phyloP scores from a whole-genome alignment of 192 early-diverging fungal genomes.

The Lobosporangium transversale region DNA sequence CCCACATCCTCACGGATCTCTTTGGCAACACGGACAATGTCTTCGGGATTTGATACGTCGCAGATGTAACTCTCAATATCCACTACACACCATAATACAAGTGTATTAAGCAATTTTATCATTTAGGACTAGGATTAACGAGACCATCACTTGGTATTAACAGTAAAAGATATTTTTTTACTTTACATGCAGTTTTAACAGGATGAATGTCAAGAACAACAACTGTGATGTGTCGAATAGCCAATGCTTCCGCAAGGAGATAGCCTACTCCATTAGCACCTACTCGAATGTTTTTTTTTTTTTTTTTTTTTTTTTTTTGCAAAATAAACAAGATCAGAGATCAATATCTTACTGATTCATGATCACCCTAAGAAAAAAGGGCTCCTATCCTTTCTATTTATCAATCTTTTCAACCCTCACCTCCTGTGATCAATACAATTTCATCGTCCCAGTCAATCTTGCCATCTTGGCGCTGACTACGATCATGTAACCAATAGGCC shows the following conservation, averaged over 20 bases:
- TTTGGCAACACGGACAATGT: constrained; percentile 59
- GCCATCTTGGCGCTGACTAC: constrained; percentile 20
- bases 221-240: constrained; percentile 54
- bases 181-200: constrained; percentile 46
- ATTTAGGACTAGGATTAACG: too few species aligned
- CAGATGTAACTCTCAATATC: constrained; percentile 63
- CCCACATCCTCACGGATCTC: constrained; percentile 64
- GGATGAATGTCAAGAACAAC: constrained; percentile 64
- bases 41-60: constrained; percentile 64
- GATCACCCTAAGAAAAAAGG: too few species aligned
- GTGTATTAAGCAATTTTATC: too few species aligned
- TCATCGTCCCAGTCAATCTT: constrained; percentile 65
- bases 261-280: constrained; percentile 70
- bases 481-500: constrained; percentile 18
- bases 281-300: too few species aligned
- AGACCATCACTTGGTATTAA: too few species aligned
- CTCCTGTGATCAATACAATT: constrained; percentile 73
- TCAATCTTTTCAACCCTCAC: constrained; percentile 31
- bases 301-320: too few species aligned
- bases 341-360: neutral
- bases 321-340: neutral
- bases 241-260: constrained; percentile 57
- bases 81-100: constrained; percentile 22
- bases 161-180: too few species aligned
- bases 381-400: too few species aligned